A percentile compares a stretch with the other conserved stretches of the same genome.
phyloP scores from a whole-genome alignment of 2,329 filamentous ascomycete species.

The Colletotrichum lini region DNA sequence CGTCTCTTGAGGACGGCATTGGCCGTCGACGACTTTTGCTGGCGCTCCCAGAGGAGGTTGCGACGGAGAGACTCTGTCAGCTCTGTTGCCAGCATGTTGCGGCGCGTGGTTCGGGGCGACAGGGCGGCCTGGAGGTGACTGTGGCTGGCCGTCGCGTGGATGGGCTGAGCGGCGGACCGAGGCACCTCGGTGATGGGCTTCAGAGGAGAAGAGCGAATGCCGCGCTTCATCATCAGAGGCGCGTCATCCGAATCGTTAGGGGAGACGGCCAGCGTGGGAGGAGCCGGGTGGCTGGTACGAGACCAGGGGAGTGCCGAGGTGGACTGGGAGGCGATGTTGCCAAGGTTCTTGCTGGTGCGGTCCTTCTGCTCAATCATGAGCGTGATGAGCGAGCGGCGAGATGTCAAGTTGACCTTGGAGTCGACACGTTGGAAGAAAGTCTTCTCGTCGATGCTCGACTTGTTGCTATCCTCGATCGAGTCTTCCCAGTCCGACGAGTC shows the following conservation, averaged over 20 bases:
- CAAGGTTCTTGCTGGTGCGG: conserved; percentile 74
- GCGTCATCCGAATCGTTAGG: conserved; percentile 74
- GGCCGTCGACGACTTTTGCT: conserved; percentile 91
- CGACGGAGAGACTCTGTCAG: conserved; percentile 92
- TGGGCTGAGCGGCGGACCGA: conserved; percentile 80
- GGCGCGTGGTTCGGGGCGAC: conserved; percentile 90
- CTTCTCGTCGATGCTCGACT: conserved; percentile 83
- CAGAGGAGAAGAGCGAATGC: conserved; percentile 60
- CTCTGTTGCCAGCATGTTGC: conserved; percentile 96
- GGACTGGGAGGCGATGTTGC: conserved; percentile 76
- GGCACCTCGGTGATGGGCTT: conserved; percentile 74
- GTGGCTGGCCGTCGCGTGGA: conserved; percentile 77
- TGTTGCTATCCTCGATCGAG: conserved; percentile 83
- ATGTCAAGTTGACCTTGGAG: conserved; percentile 86
- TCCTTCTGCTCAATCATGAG: conserved; percentile 87
- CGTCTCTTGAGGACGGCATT: conserved; percentile 91
- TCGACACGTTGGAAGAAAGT: conserved; percentile 91
- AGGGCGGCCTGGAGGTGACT: conserved; percentile 79
- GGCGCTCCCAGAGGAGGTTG: conserved; percentile 93
- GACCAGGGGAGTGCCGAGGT: conserved; percentile 78
- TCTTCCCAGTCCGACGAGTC: conserved; percentile 73
- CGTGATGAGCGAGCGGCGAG: conserved; percentile 89
- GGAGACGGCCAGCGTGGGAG: conserved; percentile 61
- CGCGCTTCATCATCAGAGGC: conserved; percentile 75
- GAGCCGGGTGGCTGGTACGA: conserved; percentile 61